Evolutionary conservation across 345 rosid genomes (phyloP), one percentile per base, ranked within the genome.

Genomic region (Eucalyptus shirleyi): DNA sequence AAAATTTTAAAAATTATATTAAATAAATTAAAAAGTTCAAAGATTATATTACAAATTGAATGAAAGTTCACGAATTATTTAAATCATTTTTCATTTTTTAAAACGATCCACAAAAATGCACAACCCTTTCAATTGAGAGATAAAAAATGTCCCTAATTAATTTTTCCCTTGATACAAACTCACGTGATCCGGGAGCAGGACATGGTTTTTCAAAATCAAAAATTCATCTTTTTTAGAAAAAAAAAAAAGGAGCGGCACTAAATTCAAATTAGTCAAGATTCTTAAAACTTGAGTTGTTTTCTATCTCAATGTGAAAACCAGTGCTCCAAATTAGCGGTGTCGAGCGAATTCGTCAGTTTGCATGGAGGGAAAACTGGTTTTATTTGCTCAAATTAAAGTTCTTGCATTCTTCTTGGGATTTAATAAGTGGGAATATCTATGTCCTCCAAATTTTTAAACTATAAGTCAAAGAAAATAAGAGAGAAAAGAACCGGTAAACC

Each of bases 11-110:
- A 5, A 56, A 56, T 24, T 23, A 24, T 4, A 56, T 56, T 2
- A 0, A 56, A 56, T 1, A 9, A 23, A 23, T 56, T 56, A 23
- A 56, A 55, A 56, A 9, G 0, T 21, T 55, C 2, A 55, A 0
- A 9, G 24, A 56, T 56, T 9, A 56, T 56, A 56, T 56, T 9
- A 1, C 1, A 56, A 1, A 56, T 9, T 1, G 0, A 51, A 51
- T 55, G 26, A 55, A 56, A 56, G 3, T 24, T 56, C 6, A 24
- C 5, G 13, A 1, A 56, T 56, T 56, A 56, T 56, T 53, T 19
- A 8, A 53, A 53, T 19, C 1, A 19, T 56, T 11, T 60, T 60
- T 12, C 2, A 6, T 5, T 60, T 60, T 60, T 26, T 2, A 5
- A 60, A 28, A 60, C 0, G 2, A 60, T 6, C n/a, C 67, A 60